Evolutionary conservation across 441 rosid species (phyloP).

Genomic region (Euphorbia celastroides): DNA sequence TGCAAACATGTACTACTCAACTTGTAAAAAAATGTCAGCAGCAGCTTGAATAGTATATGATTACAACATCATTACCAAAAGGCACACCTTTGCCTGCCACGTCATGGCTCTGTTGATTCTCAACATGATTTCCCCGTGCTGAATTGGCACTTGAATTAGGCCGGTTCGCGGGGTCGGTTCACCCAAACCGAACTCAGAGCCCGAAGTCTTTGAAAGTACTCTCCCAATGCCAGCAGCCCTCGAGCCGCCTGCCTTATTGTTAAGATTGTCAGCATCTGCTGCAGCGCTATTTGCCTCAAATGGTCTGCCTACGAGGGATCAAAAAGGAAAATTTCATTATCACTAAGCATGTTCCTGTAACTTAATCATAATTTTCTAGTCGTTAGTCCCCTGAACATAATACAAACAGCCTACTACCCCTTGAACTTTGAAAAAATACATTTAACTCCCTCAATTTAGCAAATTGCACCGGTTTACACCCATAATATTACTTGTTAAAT

Average conservation of each 20-base stretch:
- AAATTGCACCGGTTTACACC: too few relatives aligned
- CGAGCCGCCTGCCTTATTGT: slow-evolving; percentile 80
- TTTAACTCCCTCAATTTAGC: too few relatives aligned
- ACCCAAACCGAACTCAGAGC: slow-evolving; percentile 76
- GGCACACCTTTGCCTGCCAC: slow-evolving; percentile 19
- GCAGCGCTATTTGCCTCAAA: slow-evolving; percentile 76
- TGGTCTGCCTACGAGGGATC: slow-evolving; percentile 66
- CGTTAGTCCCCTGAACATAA: too few relatives aligned
- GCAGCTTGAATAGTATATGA: slow-evolving; percentile 30
- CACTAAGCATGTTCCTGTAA: not conserved
- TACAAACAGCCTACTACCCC: too few relatives aligned
- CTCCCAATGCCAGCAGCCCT: slow-evolving; percentile 85
- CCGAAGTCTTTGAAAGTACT: slow-evolving; percentile 78
- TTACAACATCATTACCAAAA: slow-evolving; percentile 18
- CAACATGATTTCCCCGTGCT: not conserved
- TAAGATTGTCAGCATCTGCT: slow-evolving; percentile 69
- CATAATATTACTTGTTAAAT: too few relatives aligned
- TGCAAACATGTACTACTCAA: slow-evolving; percentile 27
- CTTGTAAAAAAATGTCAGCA: slow-evolving; percentile 29
- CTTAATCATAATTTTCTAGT: not conserved
- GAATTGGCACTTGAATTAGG: slow-evolving; percentile 26
- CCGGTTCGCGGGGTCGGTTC: slow-evolving; percentile 56
- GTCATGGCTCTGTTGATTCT: slow-evolving; percentile 7
- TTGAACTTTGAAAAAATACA: too few relatives aligned
- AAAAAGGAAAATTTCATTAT: not conserved